Conservation (phyloP, 495 filamentous ascomycete genomes). For the Pyronema domesticum region DNA sequence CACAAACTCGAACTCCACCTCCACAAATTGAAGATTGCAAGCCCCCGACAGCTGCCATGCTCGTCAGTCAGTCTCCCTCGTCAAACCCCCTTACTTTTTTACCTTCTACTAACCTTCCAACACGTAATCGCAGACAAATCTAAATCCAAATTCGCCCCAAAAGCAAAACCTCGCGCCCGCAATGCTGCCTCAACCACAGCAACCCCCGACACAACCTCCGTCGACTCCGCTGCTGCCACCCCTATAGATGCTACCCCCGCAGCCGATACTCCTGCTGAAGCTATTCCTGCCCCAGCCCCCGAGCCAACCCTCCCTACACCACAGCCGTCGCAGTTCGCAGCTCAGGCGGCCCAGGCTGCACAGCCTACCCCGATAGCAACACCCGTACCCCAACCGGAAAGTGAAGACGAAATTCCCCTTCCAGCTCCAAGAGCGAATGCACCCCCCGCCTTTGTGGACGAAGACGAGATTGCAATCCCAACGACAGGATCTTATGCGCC, state of each 20-base stretch:
- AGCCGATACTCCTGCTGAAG: background rate
- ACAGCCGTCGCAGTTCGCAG: background rate
- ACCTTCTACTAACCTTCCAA: too few relatives aligned
- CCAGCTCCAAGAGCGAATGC: background rate
- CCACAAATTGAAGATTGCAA: too few relatives aligned
- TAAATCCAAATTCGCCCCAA: slow-evolving; percentile 23
- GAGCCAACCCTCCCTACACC: background rate
- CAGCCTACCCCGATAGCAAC: background rate
- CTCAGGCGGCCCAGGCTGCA: background rate
- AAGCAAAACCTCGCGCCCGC: slow-evolving; percentile 15
- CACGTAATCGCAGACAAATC: slow-evolving; percentile 14
- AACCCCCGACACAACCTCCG: slow-evolving; percentile 15
- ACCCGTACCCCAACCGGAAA: background rate
- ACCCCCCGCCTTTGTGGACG: background rate
- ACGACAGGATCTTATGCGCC: background rate
- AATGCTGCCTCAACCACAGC: background rate
- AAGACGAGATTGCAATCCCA: background rate
- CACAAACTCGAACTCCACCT: too few relatives aligned
- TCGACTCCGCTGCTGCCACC: slow-evolving; percentile 2
- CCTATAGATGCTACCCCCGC: background rate
- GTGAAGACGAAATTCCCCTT: background rate
- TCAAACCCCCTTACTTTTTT: too few relatives aligned
- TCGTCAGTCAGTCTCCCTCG: too few relatives aligned
- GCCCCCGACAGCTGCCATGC: too few relatives aligned
- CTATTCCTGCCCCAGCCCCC: background rate